A percentile compares a stretch with the other conserved stretches of the same genome.
phyloP scores from a whole-genome alignment of 768 basidiomycete genomes.

The Naganishia vaughanmartiniae region DNA sequence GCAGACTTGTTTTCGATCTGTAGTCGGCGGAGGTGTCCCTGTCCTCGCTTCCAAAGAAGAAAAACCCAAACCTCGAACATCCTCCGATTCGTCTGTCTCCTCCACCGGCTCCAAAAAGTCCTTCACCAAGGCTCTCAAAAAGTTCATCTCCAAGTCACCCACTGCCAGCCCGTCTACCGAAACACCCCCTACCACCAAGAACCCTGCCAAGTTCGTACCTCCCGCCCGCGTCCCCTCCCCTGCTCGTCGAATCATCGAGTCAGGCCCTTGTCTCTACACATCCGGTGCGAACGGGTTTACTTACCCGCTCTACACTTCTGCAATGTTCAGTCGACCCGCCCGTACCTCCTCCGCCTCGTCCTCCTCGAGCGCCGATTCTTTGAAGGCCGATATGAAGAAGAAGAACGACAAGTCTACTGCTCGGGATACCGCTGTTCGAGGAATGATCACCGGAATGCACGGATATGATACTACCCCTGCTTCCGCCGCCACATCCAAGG shows the following conservation, averaged over 20 bases:
- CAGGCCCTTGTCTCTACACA: constrained; percentile 2
- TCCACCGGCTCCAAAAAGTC: constrained; percentile 5
- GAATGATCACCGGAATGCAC: background rate
- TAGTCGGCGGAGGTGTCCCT: constrained; percentile 15
- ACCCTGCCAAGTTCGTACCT: constrained; percentile 3
- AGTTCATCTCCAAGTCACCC: constrained; percentile 1
- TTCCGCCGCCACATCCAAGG: background rate
- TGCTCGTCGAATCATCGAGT: constrained; percentile 5
- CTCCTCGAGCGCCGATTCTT: background rate
- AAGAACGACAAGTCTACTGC: background rate
- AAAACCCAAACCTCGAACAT: background rate
- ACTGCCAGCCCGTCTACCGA: background rate
- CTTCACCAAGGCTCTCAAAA: background rate
- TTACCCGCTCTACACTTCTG: background rate
- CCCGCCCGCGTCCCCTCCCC: constrained; percentile 6
- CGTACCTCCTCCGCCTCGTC: background rate
- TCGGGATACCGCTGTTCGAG: constrained; percentile 8
- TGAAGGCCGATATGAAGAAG: background rate
- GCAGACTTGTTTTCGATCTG: background rate
- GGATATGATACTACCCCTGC: constrained; percentile 8
- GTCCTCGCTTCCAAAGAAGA: constrained; percentile 5
- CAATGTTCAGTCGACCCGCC: background rate
- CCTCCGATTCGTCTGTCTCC: background rate
- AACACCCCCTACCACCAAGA: background rate
- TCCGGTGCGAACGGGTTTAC: background rate